phyloP scores from a whole-genome alignment of 805 yeast species.

The Teunomyces gatunensis region DNA sequence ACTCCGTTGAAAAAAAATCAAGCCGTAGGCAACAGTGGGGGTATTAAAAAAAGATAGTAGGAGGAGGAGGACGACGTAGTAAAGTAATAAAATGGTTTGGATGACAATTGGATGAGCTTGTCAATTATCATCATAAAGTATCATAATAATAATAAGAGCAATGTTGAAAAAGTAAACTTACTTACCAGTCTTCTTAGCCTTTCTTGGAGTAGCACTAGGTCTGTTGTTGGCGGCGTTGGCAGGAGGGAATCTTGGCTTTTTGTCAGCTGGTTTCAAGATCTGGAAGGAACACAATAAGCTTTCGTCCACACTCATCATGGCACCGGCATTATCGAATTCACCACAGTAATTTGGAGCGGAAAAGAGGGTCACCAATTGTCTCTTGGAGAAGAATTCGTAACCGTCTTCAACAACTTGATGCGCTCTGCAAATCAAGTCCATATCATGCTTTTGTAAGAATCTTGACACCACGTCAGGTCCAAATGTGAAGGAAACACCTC shows the following conservation, averaged over 20 bases:
- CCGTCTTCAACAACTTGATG: constrained; percentile 99
- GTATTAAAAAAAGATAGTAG: background rate
- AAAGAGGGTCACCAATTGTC: constrained; percentile 92
- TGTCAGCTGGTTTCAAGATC: constrained; percentile 96
- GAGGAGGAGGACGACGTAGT: background rate
- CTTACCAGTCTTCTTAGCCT: constrained; percentile 50
- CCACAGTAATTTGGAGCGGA: constrained; percentile 99
- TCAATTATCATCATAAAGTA: background rate
- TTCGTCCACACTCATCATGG: constrained; percentile 99
- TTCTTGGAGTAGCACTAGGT: constrained; percentile 60
- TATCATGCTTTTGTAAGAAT: constrained; percentile 93
- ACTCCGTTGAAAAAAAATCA: background rate
- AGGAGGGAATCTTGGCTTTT: constrained; percentile 70
- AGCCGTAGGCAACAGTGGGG: background rate
- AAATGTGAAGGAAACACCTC: constrained; percentile 98
- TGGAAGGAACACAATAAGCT: constrained; percentile 93
- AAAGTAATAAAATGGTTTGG: background rate
- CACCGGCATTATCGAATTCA: constrained; percentile 98
- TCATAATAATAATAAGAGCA: background rate
- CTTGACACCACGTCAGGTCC: constrained; percentile 99
- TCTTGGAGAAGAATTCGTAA: constrained; percentile 92
- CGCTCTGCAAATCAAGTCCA: constrained; percentile 97
- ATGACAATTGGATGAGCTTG: constrained; percentile 1
- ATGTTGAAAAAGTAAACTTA: constrained; percentile 16
- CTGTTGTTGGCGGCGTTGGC: constrained; percentile 42